Evolutionary conservation across 192 early-diverging fungal genomes (phyloP).

Genomic region (Linnemannia elongata): DNA sequence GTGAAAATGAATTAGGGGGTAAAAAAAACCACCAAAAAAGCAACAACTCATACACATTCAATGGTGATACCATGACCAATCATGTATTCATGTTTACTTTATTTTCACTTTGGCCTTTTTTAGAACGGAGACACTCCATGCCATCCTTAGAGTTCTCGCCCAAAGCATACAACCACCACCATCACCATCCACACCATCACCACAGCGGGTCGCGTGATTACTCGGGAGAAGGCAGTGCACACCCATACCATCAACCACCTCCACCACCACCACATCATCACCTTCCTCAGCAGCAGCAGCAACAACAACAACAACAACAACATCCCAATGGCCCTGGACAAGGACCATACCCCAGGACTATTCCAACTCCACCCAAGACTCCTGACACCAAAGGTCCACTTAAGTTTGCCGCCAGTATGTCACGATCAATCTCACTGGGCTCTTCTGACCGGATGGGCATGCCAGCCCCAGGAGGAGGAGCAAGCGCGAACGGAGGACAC

Average conservation of each 20-base stretch:
- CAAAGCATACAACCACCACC: conserved; percentile 25
- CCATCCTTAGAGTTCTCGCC: conserved; percentile 53
- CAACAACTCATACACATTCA: neutral
- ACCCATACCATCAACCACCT: neutral
- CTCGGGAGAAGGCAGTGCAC: neutral
- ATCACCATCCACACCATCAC: conserved; percentile 15
- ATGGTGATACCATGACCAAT: conserved; percentile 9
- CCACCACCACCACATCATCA: neutral
- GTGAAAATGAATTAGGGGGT: neutral
- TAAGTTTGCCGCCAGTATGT: conserved; percentile 48
- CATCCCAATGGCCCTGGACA: conserved; percentile 26
- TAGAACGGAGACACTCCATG: conserved; percentile 56
- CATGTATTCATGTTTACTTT: conserved; percentile 26
- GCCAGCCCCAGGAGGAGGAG: conserved; percentile 4
- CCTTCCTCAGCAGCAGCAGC: conserved; percentile 1
- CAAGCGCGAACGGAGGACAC: neutral
- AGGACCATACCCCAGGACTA: conserved; percentile 31
- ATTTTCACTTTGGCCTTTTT: neutral
- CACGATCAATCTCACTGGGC: conserved; percentile 39
- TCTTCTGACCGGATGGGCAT: conserved; percentile 27
- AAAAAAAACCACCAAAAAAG: neutral
- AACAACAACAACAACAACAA: conserved; percentile 32
- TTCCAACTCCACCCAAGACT: conserved; percentile 52
- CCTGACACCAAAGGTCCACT: conserved; percentile 41
- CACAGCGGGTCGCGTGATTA: conserved; percentile 49